These are phyloP conservation scores for Serendipita indica DNA, from an alignment of 768 basidiomycete genomes.

Conservation along the genomic window DNA sequence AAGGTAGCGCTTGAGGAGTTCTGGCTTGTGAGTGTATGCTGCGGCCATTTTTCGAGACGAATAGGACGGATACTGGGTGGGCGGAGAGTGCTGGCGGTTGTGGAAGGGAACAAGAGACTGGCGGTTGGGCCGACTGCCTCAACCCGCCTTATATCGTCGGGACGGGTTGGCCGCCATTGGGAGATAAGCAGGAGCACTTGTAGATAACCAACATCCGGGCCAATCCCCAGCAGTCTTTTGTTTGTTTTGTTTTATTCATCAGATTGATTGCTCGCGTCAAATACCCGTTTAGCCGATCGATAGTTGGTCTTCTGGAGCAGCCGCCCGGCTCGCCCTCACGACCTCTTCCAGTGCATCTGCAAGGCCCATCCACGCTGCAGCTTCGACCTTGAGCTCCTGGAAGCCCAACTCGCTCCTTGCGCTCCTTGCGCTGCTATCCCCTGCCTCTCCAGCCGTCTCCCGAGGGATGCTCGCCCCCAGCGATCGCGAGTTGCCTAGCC, in stretches of 20 bases:
- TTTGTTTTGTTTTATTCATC: neutral
- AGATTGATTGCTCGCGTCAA: neutral
- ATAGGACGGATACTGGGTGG: neutral
- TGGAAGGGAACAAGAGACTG: neutral
- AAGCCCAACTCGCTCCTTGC: neutral
- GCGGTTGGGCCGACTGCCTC: too few relatives aligned
- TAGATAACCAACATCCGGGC: neutral
- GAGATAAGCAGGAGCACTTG: too few relatives aligned
- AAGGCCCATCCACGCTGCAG: neutral
- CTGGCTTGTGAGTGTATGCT: slow-evolving; percentile 47
- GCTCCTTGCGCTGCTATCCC: neutral
- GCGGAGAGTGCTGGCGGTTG: neutral
- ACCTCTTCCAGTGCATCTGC: neutral
- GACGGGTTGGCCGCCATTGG: too few relatives aligned
- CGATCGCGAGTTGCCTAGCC: neutral
- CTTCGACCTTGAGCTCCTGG: neutral
- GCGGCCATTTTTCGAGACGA: slow-evolving; percentile 18
- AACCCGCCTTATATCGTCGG: too few relatives aligned
- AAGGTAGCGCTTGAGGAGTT: slow-evolving; percentile 81
- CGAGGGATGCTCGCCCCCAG: neutral
- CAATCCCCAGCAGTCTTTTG: neutral
- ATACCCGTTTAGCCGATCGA: neutral
- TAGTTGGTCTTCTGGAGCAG: neutral
- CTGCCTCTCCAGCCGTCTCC: neutral
- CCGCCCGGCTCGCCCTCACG: neutral